Percentiles rank a stretch among this genome's conserved stretches.
These are phyloP conservation scores for Tulasnella sp. DNA, from an alignment of 768 basidiomycete genomes.

Conservation along the genomic window DNA sequence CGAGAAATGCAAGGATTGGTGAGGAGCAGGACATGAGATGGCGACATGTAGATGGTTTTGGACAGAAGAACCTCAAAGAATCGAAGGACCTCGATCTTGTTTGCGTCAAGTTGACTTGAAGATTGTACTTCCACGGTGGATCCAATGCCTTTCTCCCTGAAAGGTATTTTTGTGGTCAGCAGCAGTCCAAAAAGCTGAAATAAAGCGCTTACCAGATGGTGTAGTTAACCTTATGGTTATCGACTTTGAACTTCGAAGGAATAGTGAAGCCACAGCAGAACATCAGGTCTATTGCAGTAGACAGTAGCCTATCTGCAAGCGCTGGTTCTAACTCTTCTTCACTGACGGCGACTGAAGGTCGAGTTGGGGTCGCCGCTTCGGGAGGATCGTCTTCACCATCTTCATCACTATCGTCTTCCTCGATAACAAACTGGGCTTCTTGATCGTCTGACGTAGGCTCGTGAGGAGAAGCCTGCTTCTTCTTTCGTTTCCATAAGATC, in stretches of 20 bases:
- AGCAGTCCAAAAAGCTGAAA: conserved; percentile 1
- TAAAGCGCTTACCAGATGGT: conserved; percentile 66
- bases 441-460: conserved; percentile 24
- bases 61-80: conserved; percentile 83
- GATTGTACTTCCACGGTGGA: conserved; percentile 69
- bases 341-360: conserved; percentile 14
- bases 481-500: conserved; percentile 66
- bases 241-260: conserved; percentile 64
- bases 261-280: conserved; percentile 94
- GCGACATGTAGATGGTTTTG: conserved; percentile 77
- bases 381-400: background rate
- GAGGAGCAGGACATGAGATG: conserved; percentile 57
- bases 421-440: conserved; percentile 66
- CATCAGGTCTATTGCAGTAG: conserved; percentile 71
- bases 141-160: conserved; percentile 92
- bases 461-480: conserved; percentile 26
- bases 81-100: conserved; percentile 84
- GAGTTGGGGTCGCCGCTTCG: conserved; percentile 26
- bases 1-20: conserved; percentile 66
- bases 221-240: conserved; percentile 78
- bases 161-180: background rate
- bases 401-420: conserved; percentile 19
- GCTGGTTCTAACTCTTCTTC: conserved; percentile 54
- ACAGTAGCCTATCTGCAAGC: conserved; percentile 71
- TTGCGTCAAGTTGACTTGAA: conserved; percentile 54